Base-by-base conservation (phyloP, 148 eudicot species). In the Bassia scoparia region DNA sequence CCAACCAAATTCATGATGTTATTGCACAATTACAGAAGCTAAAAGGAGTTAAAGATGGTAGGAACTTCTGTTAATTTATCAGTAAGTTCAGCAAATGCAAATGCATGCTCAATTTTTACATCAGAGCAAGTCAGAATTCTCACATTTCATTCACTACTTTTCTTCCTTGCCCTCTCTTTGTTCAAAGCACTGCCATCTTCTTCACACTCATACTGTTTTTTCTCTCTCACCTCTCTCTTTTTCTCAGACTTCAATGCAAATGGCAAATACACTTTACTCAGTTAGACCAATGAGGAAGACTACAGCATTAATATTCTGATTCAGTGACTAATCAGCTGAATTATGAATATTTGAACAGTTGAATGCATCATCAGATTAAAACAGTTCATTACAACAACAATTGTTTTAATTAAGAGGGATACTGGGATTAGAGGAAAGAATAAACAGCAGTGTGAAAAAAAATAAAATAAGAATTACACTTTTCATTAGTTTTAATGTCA, bases 21-120 rank as follows among this genome's bases (percentile, higher is more conserved):
- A 55, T 3, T 6, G 6, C 27, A 34, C 67, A 35, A 34, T 34
- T 21, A 12, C 12, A 64, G 30, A 41, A 23, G 3, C 18, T 5
- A 8, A 41, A 18, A 31, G 12, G 67, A 21, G 68, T 20, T 41
- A 41, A 66, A 66, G 53, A 66, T 43, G 46, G 48, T 26, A 49
- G 56, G n/a, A n/a, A n/a, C 21, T 18, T 41, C 27, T 65, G 69
- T 41, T 41, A 41, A 21, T 7, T 14, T 53, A 38, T 41, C 27
- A 38, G 69, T 41, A 65, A 41, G 31, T 7, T 14, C 69, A 38
- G 49, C 31, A 62, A 62, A 62, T 56, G 56, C 56, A 52, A 52
- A 52, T 66, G 34, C 69, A 66, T 66, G 69, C 34, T 66, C 49
- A 4, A 13, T 13, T 66, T 43, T 62, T 46, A 62, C 34, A 66